Base-by-base conservation (phyloP, 2,329 filamentous ascomycete genomes). In the Cercospora zeae-maydis region DNA sequence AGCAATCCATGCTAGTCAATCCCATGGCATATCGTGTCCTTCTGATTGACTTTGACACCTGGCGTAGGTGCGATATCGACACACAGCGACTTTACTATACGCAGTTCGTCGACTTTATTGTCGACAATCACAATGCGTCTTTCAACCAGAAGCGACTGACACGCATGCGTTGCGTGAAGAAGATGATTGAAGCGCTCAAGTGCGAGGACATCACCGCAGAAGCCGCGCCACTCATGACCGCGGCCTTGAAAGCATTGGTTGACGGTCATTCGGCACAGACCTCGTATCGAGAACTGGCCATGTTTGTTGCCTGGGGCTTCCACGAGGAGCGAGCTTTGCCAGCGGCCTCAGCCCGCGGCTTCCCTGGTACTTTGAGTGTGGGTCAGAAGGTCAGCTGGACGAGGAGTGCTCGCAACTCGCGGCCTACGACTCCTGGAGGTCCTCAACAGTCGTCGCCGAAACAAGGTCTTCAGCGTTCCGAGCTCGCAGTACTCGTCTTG, bases 1-100 rank as follows among this genome's bases (percentile, higher is more conserved):
- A 92, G 62, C 88, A 93, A 62, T 97, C 93, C 1, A 91, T 97
- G 70, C 96, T 99, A 73, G 90, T 96, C 69, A 99, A 99, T 71
- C 93, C 95, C 0, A 83, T 99, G 65, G 95, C 93, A 3, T 99
- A 98, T 76, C 88, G 95, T 51, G 88, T 96, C 34, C 81, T 99
- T 16, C 82, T 99, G 30, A 91, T 98, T 59, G 95, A 99, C 76
- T 86, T 96, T 68, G 93, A 97, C 71, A 89, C 93, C 19, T 99
- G 95, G 95, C 86, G 93, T 67, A 88, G 86, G 76, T 90, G 90
- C 21, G 88, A 90, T 34, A 75, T 86, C 4, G 83, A 87, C 16
- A 91, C 93, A 0, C 92, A 97, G 72, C 88, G 90, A 70, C 81
- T 97, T 24, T 99, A 98, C 77, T 98, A 97, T 77, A 87, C 88